Base-by-base conservation (phyloP, 2,329 filamentous ascomycete genomes). In the Gremmenia infestans region DNA sequence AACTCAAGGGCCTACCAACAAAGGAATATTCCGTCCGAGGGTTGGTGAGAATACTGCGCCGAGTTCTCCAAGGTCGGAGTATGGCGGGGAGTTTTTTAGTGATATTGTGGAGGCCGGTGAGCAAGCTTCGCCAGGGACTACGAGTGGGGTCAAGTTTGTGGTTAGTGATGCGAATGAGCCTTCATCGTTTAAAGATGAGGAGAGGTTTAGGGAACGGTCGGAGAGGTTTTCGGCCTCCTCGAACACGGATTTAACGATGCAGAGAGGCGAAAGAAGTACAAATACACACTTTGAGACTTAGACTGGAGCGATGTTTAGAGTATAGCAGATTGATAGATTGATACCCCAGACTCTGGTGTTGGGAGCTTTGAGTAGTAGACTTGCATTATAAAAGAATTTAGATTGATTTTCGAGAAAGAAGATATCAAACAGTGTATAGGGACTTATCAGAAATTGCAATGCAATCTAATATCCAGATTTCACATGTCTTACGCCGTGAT, bases 21-120 rank as follows among this genome's bases (percentile, higher is more conserved):
- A 56, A 32, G 63, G 63, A 1, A 60, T 67, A 2, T 67, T 67
- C 50, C 60, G 64, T 2, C 64, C 64, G 53, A 58, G 56, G 4
- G 45, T 53, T 12, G 58, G 55, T 5, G 51, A 39, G 11, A 35
- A 43, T 7, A 37, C 39, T 19, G 15, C 37, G 28, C 15, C 19
- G 0, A 56, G 53, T 14, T 56, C 56, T 22, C 61, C 60, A 32
- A 60, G 48, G 25, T 60, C 60, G 11, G 60, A 60, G 17, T 19
- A 45, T 19, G 57, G 54, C 32, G 55, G 59, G 23, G 50, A 54
- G 5, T 60, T 52, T 35, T 55, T 61, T 17, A 56, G 45, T 28
- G 53, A 59, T 39, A 40, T 54, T 7, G 17, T 57, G 37, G 53
- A 57, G 32, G 15, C 14, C 14, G 39, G 48, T 22, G 53, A 59